Base-by-base conservation (phyloP, 768 basidiomycete species). In the Termitomyces sp. region DNA sequence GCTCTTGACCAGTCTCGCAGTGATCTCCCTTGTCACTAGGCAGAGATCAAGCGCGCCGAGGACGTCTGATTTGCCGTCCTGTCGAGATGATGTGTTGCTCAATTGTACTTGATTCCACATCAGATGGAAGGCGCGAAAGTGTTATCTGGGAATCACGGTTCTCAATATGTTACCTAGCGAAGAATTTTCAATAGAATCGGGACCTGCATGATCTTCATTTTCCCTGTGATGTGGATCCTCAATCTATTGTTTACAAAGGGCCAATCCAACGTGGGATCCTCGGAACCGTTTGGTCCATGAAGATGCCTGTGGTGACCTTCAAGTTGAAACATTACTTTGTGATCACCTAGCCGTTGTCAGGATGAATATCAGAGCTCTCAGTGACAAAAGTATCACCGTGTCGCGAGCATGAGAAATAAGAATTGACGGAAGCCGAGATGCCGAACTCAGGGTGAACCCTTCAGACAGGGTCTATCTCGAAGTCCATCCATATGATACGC, bases 201-300 rank as follows among this genome's bases (percentile, higher is more conserved):
- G 36, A 51, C 36, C 36, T 37, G 24, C 50, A 51, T 41, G 50
- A 51, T 37, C 50, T 51, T 51, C 18, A 36, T 37, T 50, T 36
- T 26, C 34, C 16, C 24, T 41, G n/a, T 41, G 27, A 39, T 39
- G 50, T 52, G 37, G 50, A 52, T 52, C 50, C 36, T 27, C 5
- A 27, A 39, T 41, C 50, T 24, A 26, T n/a, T n/a, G 34, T 39
- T 57, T 51, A 34, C 61, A 61, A 68, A 64, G 61, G 59, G 61
- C 50, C 59, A 53, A 54, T 57, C 51, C 61, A 65, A 67, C 71
- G 67, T 72, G 72, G 62, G 70, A 70, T 64, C 59, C 56, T 51
- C 64, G 63, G 65, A 59, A 61, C 63, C 64, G 61, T 56, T 61
- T 47, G 42, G n/a, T n/a, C n/a, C n/a, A n/a, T 59, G 59, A 60